Conservation (phyloP, 2,329 filamentous ascomycete species). For the Ascochyta rabiei region DNA sequence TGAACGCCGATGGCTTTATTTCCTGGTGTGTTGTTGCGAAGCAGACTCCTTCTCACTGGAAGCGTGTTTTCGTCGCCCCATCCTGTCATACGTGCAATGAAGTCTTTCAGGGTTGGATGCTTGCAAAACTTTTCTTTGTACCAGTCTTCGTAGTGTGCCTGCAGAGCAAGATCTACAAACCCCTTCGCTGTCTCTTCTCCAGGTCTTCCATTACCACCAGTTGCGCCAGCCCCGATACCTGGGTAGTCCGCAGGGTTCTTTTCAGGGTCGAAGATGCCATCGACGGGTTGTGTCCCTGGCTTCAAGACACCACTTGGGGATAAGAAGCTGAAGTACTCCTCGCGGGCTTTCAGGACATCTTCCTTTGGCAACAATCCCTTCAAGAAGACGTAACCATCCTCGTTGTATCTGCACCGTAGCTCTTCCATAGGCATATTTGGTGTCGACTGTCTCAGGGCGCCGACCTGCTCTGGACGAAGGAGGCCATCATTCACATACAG, state of each 20-base stretch:
- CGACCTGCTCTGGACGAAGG: conserved; percentile 53
- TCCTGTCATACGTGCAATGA: conserved; percentile 58
- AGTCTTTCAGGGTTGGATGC: conserved; percentile 57
- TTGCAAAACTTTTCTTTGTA: conserved; percentile 61
- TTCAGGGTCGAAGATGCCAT: conserved; percentile 59
- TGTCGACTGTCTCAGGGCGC: conserved; percentile 51
- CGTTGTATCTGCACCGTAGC: conserved; percentile 53
- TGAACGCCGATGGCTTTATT: conserved; percentile 66
- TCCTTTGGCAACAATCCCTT: conserved; percentile 60
- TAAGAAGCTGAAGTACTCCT: conserved; percentile 61
- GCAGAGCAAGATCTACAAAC: conserved; percentile 59
- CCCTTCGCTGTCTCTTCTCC: conserved; percentile 49
- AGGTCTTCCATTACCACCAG: conserved; percentile 53
- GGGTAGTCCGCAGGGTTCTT: conserved; percentile 55
- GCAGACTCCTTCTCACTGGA: conserved; percentile 55
- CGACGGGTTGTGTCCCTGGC: conserved; percentile 57
- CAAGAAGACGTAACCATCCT: conserved; percentile 62
- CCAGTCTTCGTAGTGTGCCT: conserved; percentile 56
- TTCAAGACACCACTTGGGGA: conserved; percentile 63
- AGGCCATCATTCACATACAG: conserved; percentile 56
- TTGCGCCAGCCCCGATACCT: conserved; percentile 60
- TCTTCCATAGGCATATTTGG: conserved; percentile 55
- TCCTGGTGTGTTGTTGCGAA: conserved; percentile 63
- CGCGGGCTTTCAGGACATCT: conserved; percentile 59
- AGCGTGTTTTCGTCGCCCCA: conserved; percentile 59